Conservation (phyloP, 2,329 filamentous ascomycete genomes). For the Colletotrichum coccodes region DNA sequence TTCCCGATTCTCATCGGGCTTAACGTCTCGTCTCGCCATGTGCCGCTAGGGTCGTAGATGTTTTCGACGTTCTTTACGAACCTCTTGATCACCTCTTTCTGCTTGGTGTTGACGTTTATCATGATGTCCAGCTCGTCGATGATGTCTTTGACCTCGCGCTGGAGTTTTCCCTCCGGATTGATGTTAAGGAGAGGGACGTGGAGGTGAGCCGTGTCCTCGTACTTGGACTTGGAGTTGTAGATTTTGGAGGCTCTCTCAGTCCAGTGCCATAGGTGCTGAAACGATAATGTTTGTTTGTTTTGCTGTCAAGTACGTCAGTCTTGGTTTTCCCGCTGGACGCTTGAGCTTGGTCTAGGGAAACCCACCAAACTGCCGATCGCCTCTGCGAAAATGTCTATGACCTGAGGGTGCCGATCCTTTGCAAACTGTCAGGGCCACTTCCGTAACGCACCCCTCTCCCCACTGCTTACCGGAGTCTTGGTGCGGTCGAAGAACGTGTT, state of each 20-base stretch:
- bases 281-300: constrained; percentile 50
- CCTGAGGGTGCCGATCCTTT: constrained; percentile 45
- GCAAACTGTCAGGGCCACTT: background rate
- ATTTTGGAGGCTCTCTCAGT: constrained; percentile 30
- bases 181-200: constrained; percentile 51
- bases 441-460: accelerated
- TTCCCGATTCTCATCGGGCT: background rate
- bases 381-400: constrained; percentile 52
- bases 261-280: constrained; percentile 46
- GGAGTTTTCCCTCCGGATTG: constrained; percentile 51
- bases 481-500: constrained; percentile 52
- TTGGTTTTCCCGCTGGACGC: too few relatives aligned
- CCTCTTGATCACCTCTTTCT: constrained; percentile 42
- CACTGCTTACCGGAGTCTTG: constrained; percentile 33
- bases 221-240: constrained; percentile 34
- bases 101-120: constrained; percentile 48
- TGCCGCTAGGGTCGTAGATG: background rate
- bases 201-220: constrained; percentile 35
- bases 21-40: background rate
- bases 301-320: constrained; percentile 35
- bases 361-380: constrained; percentile 53
- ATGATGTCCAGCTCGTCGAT: constrained; percentile 60
- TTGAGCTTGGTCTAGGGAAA: background rate
- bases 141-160: constrained; percentile 57
- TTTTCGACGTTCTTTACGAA: constrained; percentile 38